Conservation (phyloP, 805 yeast species). For the Teunomyces atbi region DNA sequence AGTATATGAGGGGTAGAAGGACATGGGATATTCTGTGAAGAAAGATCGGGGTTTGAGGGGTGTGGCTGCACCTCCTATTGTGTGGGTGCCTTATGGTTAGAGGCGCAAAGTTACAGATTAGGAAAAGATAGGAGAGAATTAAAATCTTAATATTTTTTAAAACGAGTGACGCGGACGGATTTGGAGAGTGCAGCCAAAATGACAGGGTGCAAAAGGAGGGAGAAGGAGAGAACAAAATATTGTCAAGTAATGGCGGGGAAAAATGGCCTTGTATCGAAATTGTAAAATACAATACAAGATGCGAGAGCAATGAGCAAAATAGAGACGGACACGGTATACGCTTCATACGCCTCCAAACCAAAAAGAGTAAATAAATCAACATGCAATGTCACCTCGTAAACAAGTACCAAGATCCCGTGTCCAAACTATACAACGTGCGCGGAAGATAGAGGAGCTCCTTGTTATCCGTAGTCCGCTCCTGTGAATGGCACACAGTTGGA, state of each 20-base stretch:
- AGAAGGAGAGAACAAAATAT: neutral
- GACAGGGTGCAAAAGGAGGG: conserved; percentile 1
- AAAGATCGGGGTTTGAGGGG: neutral
- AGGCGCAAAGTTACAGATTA: neutral
- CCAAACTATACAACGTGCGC: too few relatives aligned
- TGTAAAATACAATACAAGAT: too few relatives aligned
- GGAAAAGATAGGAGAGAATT: conserved; percentile 4
- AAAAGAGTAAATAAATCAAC: too few relatives aligned
- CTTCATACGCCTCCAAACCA: too few relatives aligned
- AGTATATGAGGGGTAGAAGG: neutral
- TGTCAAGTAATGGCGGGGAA: neutral
- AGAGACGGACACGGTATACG: too few relatives aligned
- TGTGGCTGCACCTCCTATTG: conserved; percentile 2
- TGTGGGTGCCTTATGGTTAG: neutral
- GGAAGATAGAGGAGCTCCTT: too few relatives aligned
- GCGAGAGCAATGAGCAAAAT: too few relatives aligned
- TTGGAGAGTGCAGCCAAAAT: neutral
- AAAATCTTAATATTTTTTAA: neutral
- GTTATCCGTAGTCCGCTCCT: neutral
- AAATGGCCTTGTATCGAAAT: neutral
- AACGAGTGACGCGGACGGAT: conserved; percentile 4
- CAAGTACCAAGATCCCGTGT: too few relatives aligned
- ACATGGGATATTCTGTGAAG: neutral
- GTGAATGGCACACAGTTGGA: neutral
- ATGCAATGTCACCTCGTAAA: too few relatives aligned